phyloP scores from a whole-genome alignment of 176 grass and related monocot species.

The Carex scoparia region DNA sequence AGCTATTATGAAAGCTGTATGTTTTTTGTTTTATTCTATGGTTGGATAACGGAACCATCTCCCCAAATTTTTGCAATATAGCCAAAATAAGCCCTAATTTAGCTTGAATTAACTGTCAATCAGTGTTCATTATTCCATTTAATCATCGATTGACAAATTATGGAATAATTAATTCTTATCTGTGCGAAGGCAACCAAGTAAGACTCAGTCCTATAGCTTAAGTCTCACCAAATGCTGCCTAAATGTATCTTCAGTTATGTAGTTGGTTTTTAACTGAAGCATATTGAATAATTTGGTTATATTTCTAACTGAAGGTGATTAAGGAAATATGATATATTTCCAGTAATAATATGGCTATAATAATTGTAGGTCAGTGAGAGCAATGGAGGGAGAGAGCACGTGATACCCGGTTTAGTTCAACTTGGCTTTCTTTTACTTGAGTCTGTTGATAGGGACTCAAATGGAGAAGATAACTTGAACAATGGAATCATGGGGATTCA shows the following conservation, averaged over 20 bases:
- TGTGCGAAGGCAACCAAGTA: neutral
- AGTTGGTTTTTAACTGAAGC: neutral
- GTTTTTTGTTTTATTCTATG: conserved; percentile 20
- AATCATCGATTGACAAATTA: neutral
- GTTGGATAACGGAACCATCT: neutral
- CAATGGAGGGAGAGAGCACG: conserved; percentile 66
- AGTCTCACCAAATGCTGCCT: neutral
- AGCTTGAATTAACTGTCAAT: neutral
- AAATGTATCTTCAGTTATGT: neutral
- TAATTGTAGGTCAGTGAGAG: conserved; percentile 49
- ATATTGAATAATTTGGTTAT: conserved; percentile 12
- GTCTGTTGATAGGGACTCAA: conserved; percentile 32
- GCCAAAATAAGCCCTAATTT: neutral
- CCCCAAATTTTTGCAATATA: neutral
- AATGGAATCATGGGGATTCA: conserved; percentile 43
- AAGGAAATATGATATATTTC: conserved; percentile 29
- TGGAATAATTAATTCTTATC: neutral
- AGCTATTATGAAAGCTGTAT: conserved; percentile 74
- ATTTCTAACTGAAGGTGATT: conserved; percentile 28
- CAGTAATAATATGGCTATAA: neutral
- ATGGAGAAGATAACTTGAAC: conserved; percentile 26
- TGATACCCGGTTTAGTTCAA: conserved; percentile 68
- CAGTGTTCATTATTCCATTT: neutral
- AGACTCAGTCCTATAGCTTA: neutral
- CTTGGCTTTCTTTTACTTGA: conserved; percentile 70